phyloP scores from a whole-genome alignment of 495 filamentous ascomycete genomes.

The Neurospora africana region DNA sequence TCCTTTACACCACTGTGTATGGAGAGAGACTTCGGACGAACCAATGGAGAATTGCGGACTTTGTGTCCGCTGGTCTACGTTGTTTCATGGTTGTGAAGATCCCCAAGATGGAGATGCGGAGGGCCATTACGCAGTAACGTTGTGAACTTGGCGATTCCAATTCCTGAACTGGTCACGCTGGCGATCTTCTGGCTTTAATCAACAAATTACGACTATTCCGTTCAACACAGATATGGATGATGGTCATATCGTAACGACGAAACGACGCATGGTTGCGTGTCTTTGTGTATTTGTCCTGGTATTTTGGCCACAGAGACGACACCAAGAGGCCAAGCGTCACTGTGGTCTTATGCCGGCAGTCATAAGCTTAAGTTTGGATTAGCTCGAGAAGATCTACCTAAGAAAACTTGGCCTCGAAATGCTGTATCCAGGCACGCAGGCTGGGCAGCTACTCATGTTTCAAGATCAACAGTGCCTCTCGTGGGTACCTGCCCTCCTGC shows the following conservation, averaged over 20 bases:
- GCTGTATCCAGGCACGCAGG: no score
- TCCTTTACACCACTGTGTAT: neutral
- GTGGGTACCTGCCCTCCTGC: neutral
- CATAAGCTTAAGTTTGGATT: neutral
- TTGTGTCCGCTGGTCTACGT: neutral
- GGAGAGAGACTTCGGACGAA: neutral
- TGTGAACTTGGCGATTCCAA: neutral
- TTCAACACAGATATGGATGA: neutral
- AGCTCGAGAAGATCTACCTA: neutral
- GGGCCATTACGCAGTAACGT: neutral
- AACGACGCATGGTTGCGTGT: neutral
- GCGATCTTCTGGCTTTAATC: neutral
- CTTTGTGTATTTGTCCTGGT: neutral
- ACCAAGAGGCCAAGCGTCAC: neutral
- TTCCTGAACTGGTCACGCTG: neutral
- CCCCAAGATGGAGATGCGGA: neutral
- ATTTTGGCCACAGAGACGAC: neutral
- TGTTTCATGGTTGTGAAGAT: neutral
- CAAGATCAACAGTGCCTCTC: neutral
- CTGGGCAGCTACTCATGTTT: neutral
- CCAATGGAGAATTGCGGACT: neutral
- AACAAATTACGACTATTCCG: neutral
- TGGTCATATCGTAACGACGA: neutral
- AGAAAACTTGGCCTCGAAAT: neutral
- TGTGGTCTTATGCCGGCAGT: neutral